phyloP scores from a whole-genome alignment of 257 asterid genomes.

The Jacaranda mimosifolia region DNA sequence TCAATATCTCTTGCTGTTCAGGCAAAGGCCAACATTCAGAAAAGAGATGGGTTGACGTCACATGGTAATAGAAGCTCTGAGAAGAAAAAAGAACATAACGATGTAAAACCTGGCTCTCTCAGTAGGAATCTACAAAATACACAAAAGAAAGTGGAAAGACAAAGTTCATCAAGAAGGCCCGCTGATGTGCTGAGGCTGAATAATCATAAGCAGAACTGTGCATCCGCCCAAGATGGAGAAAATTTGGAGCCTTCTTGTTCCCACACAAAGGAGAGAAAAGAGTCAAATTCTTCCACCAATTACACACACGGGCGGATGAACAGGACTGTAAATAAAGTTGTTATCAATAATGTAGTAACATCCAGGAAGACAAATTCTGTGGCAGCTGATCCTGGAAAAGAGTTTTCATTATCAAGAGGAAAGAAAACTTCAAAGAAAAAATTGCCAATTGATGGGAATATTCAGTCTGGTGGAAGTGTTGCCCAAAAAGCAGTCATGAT shows the following conservation, averaged over 20 bases:
- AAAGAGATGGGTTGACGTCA: conserved; percentile 58
- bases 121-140: conserved; percentile 51
- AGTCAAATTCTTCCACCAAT: conserved; percentile 48
- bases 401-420: conserved; percentile 51
- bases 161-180: conserved; percentile 51
- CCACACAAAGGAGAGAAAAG: conserved; percentile 58
- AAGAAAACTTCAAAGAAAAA: conserved; percentile 61
- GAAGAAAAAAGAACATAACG: conserved; percentile 63
- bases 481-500: conserved; percentile 34
- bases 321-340: conserved; percentile 67
- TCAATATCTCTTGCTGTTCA: conserved; percentile 61
- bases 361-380: conserved; percentile 62
- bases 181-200: conserved; percentile 82
- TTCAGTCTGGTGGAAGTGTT: conserved; percentile 49
- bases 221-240: conserved; percentile 51
- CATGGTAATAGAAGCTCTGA: conserved; percentile 51
- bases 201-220: conserved; percentile 87
- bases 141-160: conserved; percentile 64
- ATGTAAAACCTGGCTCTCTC: conserved; percentile 42
- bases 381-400: conserved; percentile 69
- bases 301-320: conserved; percentile 47
- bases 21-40: conserved; percentile 65
- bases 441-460: conserved; percentile 42
- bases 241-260: conserved; percentile 52
- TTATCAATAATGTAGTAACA: conserved; percentile 57